Evolutionary conservation across 176 grass and related monocot species (phyloP).

Genomic region (Phoenix dactylifera): DNA sequence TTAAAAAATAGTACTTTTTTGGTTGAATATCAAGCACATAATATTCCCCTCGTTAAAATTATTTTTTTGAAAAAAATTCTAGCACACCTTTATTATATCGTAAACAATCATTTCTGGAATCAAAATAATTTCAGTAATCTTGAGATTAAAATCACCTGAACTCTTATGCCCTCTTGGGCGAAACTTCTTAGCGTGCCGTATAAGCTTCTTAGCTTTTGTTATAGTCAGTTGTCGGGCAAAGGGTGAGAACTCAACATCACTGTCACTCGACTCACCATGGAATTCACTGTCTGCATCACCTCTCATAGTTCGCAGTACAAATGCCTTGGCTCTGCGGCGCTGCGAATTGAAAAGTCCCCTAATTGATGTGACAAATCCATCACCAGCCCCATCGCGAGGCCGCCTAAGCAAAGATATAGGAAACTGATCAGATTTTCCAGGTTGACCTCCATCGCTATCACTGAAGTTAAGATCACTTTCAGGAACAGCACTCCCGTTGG

Average conservation of each 20-base stretch:
- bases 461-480: slow-evolving; percentile 79
- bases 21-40: too few species aligned
- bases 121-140: too few species aligned
- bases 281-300: slow-evolving; percentile 78
- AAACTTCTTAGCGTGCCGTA: slow-evolving; percentile 74
- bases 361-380: slow-evolving; percentile 94
- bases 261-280: slow-evolving; percentile 89
- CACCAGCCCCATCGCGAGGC: slow-evolving; percentile 74
- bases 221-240: slow-evolving; percentile 86
- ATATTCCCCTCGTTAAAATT: too few species aligned
- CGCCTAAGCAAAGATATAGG: slow-evolving; percentile 90
- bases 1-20: too few species aligned
- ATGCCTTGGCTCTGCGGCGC: slow-evolving; percentile 85
- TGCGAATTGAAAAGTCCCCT: slow-evolving; percentile 97
- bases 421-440: slow-evolving; percentile 69
- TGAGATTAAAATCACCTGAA: slow-evolving; percentile 32
- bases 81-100: too few species aligned
- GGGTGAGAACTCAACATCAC: slow-evolving; percentile 66
- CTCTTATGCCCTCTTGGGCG: slow-evolving; percentile 82
- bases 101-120: too few species aligned
- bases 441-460: slow-evolving; percentile 69
- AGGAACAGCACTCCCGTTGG: slow-evolving; percentile 51
- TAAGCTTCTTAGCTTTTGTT: slow-evolving; percentile 80
- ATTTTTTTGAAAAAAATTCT: too few species aligned
- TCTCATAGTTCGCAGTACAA: slow-evolving; percentile 66